Evolutionary conservation across 331 rosid genomes (phyloP).

Genomic region (Telfairia occidentalis): DNA sequence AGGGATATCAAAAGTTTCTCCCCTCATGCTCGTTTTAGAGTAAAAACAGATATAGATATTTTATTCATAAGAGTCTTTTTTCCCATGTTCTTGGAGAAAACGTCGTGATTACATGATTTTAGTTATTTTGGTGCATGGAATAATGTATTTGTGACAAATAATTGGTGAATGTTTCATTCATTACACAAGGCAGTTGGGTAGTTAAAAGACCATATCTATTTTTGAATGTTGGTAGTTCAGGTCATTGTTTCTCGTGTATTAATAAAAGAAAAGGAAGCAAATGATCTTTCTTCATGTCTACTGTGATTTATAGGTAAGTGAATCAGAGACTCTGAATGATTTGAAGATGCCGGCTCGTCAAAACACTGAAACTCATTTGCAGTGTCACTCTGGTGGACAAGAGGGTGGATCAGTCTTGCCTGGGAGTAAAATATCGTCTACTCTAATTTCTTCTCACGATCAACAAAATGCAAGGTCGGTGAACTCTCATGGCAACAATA

Average conservation of each 20-base stretch:
- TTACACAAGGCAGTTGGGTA: neutral
- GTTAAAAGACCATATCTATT: neutral
- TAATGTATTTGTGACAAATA: neutral
- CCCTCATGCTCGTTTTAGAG: neutral
- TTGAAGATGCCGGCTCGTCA: slow-evolving; percentile 27
- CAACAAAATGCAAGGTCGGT: slow-evolving; percentile 26
- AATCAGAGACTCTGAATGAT: slow-evolving; percentile 25
- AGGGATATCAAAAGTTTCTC: neutral
- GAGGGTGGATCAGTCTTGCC: slow-evolving; percentile 31
- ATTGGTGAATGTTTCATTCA: neutral
- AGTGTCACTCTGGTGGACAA: slow-evolving; percentile 35
- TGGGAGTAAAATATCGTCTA: slow-evolving; percentile 29
- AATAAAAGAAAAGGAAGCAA: neutral
- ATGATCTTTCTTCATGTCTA: neutral
- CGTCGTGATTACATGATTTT: neutral
- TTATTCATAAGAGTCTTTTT: neutral
- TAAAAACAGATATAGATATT: neutral
- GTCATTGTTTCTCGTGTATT: neutral
- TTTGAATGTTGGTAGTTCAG: neutral
- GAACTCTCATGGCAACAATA: slow-evolving; percentile 40
- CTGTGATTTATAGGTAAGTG: slow-evolving; percentile 42
- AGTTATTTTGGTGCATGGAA: neutral
- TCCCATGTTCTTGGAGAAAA: neutral
- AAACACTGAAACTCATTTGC: slow-evolving; percentile 28
- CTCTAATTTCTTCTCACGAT: slow-evolving; percentile 25